Conservation (phyloP, 2,329 filamentous ascomycete species). For the Apiospora pterosperma region DNA sequence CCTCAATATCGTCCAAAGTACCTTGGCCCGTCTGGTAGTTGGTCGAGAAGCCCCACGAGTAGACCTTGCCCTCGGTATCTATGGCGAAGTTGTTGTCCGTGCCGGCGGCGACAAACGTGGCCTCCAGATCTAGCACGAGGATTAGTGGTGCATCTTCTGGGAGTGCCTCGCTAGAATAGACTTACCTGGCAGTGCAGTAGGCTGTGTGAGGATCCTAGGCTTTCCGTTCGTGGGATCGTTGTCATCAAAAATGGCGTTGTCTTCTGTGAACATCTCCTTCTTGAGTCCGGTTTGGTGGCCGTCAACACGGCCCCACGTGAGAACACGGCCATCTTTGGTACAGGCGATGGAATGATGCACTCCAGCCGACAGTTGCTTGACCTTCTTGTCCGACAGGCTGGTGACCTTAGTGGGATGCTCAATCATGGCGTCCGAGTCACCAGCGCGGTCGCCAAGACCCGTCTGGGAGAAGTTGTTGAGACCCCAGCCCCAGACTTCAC, state of each 20-base stretch:
- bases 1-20: conserved; percentile 72
- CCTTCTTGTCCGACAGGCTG: conserved; percentile 58
- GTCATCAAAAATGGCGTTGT: conserved; percentile 62
- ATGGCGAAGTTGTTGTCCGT: conserved; percentile 74
- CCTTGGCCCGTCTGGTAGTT: conserved; percentile 81
- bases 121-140: conserved; percentile 39
- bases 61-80: conserved; percentile 65
- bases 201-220: conserved; percentile 69
- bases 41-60: conserved; percentile 76
- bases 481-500: conserved; percentile 67
- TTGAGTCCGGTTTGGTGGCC: conserved; percentile 55
- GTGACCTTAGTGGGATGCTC: conserved; percentile 67
- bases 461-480: conserved; percentile 71
- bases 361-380: conserved; percentile 68
- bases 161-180: conserved; percentile 1
- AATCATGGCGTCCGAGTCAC: conserved; percentile 68
- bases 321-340: conserved; percentile 37
- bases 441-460: conserved; percentile 58
- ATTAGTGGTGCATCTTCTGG: conserved; percentile 12
- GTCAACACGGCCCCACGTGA: conserved; percentile 46
- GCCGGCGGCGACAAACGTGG: conserved; percentile 57
- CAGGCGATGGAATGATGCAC: conserved; percentile 60
- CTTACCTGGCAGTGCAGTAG: conserved; percentile 57
- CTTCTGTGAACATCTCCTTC: conserved; percentile 49
- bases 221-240: conserved; percentile 37